Conservation (phyloP, 164 flowering plant species). For the Malania oleifera region DNA sequence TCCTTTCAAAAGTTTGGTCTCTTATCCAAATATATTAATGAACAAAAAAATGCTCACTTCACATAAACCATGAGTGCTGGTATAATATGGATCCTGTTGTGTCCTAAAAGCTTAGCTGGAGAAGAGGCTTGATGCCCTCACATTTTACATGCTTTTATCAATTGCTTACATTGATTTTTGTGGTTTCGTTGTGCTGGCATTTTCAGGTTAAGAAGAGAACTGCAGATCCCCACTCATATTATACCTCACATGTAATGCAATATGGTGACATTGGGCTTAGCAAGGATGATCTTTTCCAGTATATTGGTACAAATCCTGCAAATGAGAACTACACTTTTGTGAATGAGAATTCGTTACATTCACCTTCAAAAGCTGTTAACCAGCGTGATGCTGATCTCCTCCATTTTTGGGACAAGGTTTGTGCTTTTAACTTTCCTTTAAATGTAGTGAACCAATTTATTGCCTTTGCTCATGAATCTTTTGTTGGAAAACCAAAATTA, state of each 20-base stretch:
- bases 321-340: conserved; percentile 58
- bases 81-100: too few species aligned
- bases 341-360: conserved; percentile 44
- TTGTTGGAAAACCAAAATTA: too few species aligned
- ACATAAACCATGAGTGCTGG: neutral
- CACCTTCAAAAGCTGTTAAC: conserved; percentile 44
- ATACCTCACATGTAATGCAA: conserved; percentile 92
- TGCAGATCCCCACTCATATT: conserved; percentile 26
- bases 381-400: conserved; percentile 86
- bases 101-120: neutral
- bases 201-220: conserved; percentile 78
- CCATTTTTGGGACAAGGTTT: conserved; percentile 82
- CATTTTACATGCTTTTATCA: neutral
- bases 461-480: too few species aligned
- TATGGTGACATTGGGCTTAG: conserved; percentile 58
- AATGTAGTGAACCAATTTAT: too few species aligned
- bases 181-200: conserved; percentile 10
- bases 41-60: neutral
- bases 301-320: conserved; percentile 75
- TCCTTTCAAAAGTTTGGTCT: too few species aligned
- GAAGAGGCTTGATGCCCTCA: neutral
- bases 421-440: too few species aligned
- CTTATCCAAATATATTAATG: too few species aligned
- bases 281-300: conserved; percentile 43
- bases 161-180: neutral